A percentile compares a stretch with the other conserved stretches of the same genome.
Evolutionary conservation across 345 rosid species (phyloP).

Genomic region (Iberis pinnata): DNA sequence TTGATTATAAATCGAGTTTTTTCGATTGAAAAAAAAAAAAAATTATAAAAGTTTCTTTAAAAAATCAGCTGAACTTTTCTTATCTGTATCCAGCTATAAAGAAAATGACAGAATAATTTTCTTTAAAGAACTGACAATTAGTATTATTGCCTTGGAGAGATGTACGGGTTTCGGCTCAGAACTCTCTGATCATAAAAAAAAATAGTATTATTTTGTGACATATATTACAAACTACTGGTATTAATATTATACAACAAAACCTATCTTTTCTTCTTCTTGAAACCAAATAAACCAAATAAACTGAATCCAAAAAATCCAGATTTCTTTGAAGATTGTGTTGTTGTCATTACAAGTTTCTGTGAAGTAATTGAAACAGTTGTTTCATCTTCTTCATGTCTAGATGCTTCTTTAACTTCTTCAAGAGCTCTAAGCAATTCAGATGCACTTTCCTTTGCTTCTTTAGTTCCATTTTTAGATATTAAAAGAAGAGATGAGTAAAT

Average conservation of each 20-base stretch:
- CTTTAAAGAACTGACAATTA: no score
- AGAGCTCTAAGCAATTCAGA: conserved; percentile 64
- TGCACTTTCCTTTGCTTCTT: conserved; percentile 49
- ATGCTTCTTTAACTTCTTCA: conserved; percentile 30
- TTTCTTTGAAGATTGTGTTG: conserved; percentile 33
- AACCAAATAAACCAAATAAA: conserved; percentile 16
- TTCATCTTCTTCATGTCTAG: conserved; percentile 28
- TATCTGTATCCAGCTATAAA: no score
- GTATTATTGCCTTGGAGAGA: no score
- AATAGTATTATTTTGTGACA: no score
- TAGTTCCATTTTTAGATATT: conserved; percentile 56
- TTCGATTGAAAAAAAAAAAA: no score
- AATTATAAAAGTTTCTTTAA: no score
- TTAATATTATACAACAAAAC: neutral
- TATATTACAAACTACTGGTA: no score
- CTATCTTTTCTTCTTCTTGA: conserved; percentile 36
- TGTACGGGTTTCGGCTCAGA: no score
- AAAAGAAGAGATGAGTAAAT: conserved; percentile 46
- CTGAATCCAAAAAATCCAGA: conserved; percentile 32
- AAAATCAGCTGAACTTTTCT: no score
- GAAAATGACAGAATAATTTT: no score
- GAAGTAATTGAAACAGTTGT: neutral
- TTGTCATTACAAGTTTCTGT: conserved; percentile 4
- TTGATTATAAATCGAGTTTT: no score
- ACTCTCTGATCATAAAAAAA: no score